Percentiles rank a stretch among this genome's conserved stretches.
Evolutionary conservation across 208 protist genomes (phyloP).

Genomic region (Wallacemonas sp.): DNA sequence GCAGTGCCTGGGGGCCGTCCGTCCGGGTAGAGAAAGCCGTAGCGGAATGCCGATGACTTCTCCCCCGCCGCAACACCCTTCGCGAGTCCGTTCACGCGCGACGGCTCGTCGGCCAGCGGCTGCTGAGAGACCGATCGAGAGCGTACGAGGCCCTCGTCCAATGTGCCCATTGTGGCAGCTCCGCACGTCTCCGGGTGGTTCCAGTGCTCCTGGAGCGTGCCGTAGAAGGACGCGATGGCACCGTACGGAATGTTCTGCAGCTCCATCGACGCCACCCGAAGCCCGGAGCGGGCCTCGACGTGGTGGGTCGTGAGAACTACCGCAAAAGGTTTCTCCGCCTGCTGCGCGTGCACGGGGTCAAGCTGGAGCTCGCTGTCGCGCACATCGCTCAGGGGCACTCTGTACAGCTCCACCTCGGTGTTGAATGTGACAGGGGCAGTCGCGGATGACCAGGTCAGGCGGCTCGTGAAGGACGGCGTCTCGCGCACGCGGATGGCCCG

Average conservation of each 20-base stretch:
- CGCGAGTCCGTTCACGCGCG: no score
- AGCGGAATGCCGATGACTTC: background rate
- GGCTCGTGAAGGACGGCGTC: background rate
- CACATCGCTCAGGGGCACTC: conserved; percentile 4
- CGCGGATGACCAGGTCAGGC: background rate
- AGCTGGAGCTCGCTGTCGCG: background rate
- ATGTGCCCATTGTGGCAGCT: background rate
- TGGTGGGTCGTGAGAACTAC: background rate
- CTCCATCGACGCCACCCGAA: background rate
- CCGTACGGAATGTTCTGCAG: conserved; percentile 9
- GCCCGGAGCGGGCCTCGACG: background rate
- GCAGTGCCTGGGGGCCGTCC: background rate
- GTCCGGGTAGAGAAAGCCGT: background rate
- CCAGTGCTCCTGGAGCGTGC: background rate
- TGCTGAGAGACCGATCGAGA: conserved; percentile 12
- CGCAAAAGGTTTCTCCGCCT: conserved; percentile 10
- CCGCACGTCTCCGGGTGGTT: background rate
- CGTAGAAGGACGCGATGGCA: conserved; percentile 9
- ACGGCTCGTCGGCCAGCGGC: background rate
- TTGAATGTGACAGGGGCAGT: background rate
- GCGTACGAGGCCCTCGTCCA: conserved; percentile 4
- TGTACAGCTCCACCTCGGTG: conserved; percentile 1
- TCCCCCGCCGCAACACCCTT: background rate
- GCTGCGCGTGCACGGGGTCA: conserved; percentile 4
- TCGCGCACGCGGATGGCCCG: background rate